Percentiles rank a stretch among this genome's conserved stretches.
These are phyloP conservation scores for Lentinula aciculospora DNA, from an alignment of 768 basidiomycete species.

Conservation along the genomic window DNA sequence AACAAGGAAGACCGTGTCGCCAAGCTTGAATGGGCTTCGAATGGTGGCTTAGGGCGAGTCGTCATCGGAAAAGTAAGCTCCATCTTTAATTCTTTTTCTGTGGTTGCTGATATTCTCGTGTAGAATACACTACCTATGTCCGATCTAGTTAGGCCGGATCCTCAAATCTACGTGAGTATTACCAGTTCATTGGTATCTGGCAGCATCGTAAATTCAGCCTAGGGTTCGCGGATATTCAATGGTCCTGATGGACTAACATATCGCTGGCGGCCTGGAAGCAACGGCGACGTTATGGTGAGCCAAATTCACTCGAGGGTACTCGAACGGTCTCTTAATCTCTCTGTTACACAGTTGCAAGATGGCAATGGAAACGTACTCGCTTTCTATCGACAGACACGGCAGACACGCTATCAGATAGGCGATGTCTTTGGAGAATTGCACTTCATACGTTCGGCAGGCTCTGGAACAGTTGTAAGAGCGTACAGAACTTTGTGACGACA, in stretches of 20 bases:
- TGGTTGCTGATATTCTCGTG: conserved; percentile 17
- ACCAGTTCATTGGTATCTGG: conserved; percentile 7
- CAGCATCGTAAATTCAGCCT: conserved; percentile 13
- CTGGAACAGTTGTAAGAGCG: conserved; percentile 77
- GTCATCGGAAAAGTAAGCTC: conserved; percentile 72
- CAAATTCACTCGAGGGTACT: background rate
- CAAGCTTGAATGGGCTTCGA: conserved; percentile 82
- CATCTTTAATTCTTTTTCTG: background rate
- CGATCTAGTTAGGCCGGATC: conserved; percentile 72
- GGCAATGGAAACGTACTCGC: conserved; percentile 64
- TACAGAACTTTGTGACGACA: too few species aligned
- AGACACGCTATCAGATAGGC: conserved; percentile 78
- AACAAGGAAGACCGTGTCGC: conserved; percentile 87
- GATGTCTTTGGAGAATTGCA: conserved; percentile 86
- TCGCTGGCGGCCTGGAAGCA: conserved; percentile 70
- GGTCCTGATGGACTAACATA: conserved; percentile 81
- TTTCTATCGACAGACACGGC: conserved; percentile 72
- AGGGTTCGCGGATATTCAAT: conserved; percentile 68
- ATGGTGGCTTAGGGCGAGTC: conserved; percentile 79
- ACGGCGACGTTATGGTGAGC: conserved; percentile 56
- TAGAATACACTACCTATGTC: conserved; percentile 78
- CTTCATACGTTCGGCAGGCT: conserved; percentile 72
- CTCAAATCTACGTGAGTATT: conserved; percentile 49
- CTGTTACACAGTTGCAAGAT: conserved; percentile 59
- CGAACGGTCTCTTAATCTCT: background rate